These are phyloP conservation scores for Sporothrix brasiliensis DNA, from an alignment of 2,329 filamentous ascomycete species.

Conservation along the genomic window DNA sequence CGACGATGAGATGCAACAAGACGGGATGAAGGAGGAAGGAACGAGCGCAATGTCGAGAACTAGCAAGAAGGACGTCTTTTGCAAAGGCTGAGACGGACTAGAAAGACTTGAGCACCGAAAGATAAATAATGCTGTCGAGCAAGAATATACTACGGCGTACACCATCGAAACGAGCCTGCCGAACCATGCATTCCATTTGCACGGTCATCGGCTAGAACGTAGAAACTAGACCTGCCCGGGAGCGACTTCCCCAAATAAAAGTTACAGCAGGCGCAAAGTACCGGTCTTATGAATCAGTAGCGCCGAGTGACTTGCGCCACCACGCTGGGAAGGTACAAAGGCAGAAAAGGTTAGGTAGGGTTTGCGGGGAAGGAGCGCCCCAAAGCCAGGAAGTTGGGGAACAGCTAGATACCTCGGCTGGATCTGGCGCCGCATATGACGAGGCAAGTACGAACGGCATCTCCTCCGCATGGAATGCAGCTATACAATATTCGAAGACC, in stretches of 20 bases:
- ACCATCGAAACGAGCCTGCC: slow-evolving; percentile 7
- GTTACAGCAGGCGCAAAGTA: not conserved
- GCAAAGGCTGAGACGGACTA: not conserved
- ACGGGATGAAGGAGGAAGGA: slow-evolving; percentile 18
- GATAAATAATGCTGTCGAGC: not conserved
- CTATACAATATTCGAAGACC: not conserved
- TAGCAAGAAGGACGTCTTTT: not conserved
- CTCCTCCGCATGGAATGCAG: not conserved
- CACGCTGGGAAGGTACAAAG: too few relatives aligned
- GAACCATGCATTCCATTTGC: slow-evolving; percentile 1
- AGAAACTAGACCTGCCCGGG: not conserved
- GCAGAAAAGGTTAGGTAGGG: not conserved
- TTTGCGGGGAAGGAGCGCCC: not conserved
- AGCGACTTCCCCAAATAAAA: slow-evolving; percentile 3
- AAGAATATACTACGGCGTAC: not conserved
- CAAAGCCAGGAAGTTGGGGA: not conserved
- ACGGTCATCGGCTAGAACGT: slow-evolving; percentile 10
- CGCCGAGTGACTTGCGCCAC: slow-evolving; percentile 24
- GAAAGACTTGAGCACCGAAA: not conserved
- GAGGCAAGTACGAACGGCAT: not conserved
- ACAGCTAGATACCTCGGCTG: slow-evolving; percentile 30
- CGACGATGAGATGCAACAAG: not conserved
- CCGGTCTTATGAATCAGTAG: slow-evolving; percentile 24
- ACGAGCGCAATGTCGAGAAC: not conserved
- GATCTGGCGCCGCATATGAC: slow-evolving; percentile 24